Conservation (phyloP, 2,329 filamentous ascomycete species). For the Scytalidium sp. region DNA sequence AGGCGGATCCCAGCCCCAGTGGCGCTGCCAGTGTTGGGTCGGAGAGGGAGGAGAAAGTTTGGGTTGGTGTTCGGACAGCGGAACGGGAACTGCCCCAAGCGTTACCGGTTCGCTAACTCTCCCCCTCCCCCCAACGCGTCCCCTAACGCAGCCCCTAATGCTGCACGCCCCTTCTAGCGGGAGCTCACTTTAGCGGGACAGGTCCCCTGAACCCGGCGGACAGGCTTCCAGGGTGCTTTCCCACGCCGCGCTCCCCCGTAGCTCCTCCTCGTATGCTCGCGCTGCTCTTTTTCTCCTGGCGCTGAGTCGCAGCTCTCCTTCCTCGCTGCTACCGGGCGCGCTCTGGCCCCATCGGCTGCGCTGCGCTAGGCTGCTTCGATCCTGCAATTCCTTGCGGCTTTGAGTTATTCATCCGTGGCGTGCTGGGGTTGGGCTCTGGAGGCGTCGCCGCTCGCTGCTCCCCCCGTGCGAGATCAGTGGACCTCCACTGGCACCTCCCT, state of each 20-base stretch:
- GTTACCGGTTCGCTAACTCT: neutral
- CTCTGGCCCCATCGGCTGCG: too few relatives aligned
- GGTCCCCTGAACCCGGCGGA: too few relatives aligned
- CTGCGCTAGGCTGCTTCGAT: neutral
- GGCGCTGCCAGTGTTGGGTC: too few relatives aligned
- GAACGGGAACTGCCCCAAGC: neutral
- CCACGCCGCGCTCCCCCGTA: neutral
- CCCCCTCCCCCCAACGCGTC: too few relatives aligned
- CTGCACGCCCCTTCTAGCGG: too few relatives aligned
- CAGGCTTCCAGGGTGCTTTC: neutral
- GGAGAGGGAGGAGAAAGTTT: too few relatives aligned
- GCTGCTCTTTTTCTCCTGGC: neutral
- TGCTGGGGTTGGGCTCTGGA: neutral
- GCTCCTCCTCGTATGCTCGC: neutral
- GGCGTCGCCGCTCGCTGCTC: too few relatives aligned
- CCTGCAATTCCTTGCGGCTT: neutral
- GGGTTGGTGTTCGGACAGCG: neutral
- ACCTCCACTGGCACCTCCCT: neutral
- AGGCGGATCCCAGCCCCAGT: too few relatives aligned
- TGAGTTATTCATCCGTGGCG: too few relatives aligned
- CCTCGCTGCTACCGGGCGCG: too few relatives aligned
- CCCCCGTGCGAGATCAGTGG: neutral
- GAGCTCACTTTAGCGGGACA: too few relatives aligned
- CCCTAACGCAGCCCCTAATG: neutral
- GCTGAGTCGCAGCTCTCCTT: too few relatives aligned